Base-by-base conservation (phyloP, 306 rosid genomes). In the Dalbergia cochinchinensis region DNA sequence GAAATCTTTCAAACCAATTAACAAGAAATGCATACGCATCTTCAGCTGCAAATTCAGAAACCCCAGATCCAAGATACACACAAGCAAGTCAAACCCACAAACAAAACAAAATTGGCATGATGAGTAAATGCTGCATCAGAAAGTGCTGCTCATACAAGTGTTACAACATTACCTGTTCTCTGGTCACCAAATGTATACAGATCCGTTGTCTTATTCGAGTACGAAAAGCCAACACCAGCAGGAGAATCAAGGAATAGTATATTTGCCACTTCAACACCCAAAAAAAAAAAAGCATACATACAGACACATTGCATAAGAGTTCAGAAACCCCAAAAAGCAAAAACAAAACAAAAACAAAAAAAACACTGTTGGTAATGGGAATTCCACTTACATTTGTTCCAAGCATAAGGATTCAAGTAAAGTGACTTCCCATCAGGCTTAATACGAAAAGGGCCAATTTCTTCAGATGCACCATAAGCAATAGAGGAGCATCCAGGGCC, bases 401-500 rank as follows among this genome's bases (percentile, higher is more conserved):
- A 96, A 86, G 99, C 85, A 86, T 91, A 96, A 39, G 88, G 92
- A 84, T 96, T 93, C 86, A 76, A 80, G 90, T 83, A 96, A 80
- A 96, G 97, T 60, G 97, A 83, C 77, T 88, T 88, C 60, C 98
- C 98, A 80, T 89, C 97, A 39, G 97, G 82, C 76, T 72, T 88
- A 79, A 96, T 93, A 20, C 63, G 96, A 71, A 96, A 93, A 62
- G 99, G 98, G 54, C 98, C 98, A 80, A 96, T 82, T 87, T 96
- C 99, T 81, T 96, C 97, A 13, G 97, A 94, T 63, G 96, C 91
- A 42, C 98, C 99, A 70, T 89, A 95, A 78, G 99, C 99, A 83
- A 96, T 87, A 57, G 99, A 96, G 65, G 99, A 96, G 80, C 99
- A 96, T 48, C 99, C 97, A 20, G 99, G 99, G 14, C 99, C 99